Evolutionary conservation across 106 monocot species (phyloP).

Genomic region (Apostasia shenzhenica): DNA sequence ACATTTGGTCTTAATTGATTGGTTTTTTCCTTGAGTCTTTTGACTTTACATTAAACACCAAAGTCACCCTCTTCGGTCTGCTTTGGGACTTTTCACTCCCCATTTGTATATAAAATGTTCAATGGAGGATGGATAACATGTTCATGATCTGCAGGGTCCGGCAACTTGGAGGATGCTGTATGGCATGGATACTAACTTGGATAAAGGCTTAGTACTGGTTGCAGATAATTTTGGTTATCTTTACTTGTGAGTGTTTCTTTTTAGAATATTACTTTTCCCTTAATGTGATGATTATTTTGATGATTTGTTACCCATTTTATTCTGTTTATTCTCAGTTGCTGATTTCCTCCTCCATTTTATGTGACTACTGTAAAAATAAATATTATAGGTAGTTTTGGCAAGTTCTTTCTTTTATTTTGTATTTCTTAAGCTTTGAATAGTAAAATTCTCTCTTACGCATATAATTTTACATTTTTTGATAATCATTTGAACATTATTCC

Average conservation of each 20-base stretch:
- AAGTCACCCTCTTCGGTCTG: no score
- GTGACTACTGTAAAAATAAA: no score
- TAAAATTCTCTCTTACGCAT: no score
- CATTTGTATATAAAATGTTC: no score
- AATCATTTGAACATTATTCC: neutral
- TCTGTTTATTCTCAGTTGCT: neutral
- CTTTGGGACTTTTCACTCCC: no score
- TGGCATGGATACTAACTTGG: conserved; percentile 78
- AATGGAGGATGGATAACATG: no score
- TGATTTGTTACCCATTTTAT: no score
- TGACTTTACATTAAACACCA: no score
- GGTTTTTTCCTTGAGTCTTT: no score
- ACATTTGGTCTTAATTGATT: no score
- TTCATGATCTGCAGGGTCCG: conserved; percentile 43
- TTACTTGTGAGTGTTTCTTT: conserved; percentile 57
- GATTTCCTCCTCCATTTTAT: neutral
- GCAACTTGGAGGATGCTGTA: conserved; percentile 84
- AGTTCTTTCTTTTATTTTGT: neutral
- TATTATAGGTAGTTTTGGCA: neutral
- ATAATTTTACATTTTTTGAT: no score
- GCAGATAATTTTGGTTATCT: conserved; percentile 88
- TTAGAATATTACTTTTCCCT: neutral
- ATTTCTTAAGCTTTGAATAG: neutral
- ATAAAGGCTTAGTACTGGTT: conserved; percentile 66
- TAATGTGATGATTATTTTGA: no score